Evolutionary conservation across 805 yeast species (phyloP).

Genomic region (Monosporozyma unispora): DNA sequence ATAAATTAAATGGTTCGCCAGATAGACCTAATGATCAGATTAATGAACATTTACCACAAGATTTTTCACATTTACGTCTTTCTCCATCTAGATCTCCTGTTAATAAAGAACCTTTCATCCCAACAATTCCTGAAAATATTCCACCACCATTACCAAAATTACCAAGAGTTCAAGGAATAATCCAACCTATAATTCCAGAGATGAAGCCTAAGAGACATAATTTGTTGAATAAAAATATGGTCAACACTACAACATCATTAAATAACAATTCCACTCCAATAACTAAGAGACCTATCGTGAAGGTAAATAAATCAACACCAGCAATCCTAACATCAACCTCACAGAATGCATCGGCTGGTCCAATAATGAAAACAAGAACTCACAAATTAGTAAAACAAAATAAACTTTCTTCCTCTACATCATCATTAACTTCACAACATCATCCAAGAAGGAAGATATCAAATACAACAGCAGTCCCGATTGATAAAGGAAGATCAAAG

Average conservation of each 20-base stretch:
- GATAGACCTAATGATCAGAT: background rate
- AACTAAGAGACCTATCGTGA: background rate
- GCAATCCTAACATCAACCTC: background rate
- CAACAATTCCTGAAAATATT: background rate
- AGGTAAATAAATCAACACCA: slow-evolving; percentile 4
- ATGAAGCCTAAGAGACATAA: slow-evolving; percentile 1
- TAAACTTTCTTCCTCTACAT: slow-evolving; percentile 2
- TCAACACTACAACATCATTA: background rate
- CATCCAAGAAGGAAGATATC: background rate
- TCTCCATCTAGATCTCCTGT: background rate
- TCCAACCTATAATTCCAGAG: background rate
- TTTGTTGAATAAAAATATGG: slow-evolving; percentile 1
- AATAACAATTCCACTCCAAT: background rate
- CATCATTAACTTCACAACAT: slow-evolving; percentile 2
- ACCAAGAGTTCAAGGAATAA: background rate
- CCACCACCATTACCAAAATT: slow-evolving; percentile 1
- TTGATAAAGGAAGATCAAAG: background rate
- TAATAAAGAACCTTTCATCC: background rate
- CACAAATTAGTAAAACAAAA: background rate
- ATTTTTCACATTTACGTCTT: background rate
- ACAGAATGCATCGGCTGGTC: background rate
- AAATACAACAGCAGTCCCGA: background rate
- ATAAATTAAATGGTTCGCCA: slow-evolving; percentile 8
- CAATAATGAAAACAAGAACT: background rate
- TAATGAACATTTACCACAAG: background rate